These are phyloP conservation scores for Plasmodium falciparum DNA, from an alignment of 169 alveolate genomes.

Conservation along the genomic window DNA sequence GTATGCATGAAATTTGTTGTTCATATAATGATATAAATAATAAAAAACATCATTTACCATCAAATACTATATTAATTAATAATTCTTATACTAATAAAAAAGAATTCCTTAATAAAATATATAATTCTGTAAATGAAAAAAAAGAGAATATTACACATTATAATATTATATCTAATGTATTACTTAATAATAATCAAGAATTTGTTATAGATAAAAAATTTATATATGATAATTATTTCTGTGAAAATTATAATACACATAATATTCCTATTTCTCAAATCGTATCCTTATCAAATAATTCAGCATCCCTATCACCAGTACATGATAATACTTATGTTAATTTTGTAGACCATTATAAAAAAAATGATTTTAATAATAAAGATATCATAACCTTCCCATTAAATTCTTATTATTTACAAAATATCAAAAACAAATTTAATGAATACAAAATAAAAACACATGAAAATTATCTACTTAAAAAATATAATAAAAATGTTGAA, in stretches of 20 bases:
- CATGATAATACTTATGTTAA: background rate
- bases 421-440: slow-evolving; percentile 19
- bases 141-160: slow-evolving; percentile 21
- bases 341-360: background rate
- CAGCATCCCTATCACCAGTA: background rate
- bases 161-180: background rate
- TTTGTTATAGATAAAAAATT: slow-evolving; percentile 15
- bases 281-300: background rate
- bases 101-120: background rate
- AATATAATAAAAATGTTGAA: background rate
- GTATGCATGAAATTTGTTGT: background rate
- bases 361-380: background rate
- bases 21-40: background rate
- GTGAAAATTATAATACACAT: background rate
- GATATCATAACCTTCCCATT: slow-evolving; percentile 1
- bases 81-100: background rate
- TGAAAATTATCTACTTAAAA: slow-evolving; percentile 16
- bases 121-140: slow-evolving; percentile 14
- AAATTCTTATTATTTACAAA: slow-evolving; percentile 14
- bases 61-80: slow-evolving; percentile 17
- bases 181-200: slow-evolving; percentile 11
- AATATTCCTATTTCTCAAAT: background rate
- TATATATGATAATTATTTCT: slow-evolving; percentile 4
- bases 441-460: slow-evolving; percentile 15
- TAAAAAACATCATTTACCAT: background rate